Percentiles rank a stretch among this genome's conserved stretches.
These are phyloP conservation scores for Suhomyces atakaporum DNA, from an alignment of 1,139 yeast genomes.

Conservation along the genomic window DNA sequence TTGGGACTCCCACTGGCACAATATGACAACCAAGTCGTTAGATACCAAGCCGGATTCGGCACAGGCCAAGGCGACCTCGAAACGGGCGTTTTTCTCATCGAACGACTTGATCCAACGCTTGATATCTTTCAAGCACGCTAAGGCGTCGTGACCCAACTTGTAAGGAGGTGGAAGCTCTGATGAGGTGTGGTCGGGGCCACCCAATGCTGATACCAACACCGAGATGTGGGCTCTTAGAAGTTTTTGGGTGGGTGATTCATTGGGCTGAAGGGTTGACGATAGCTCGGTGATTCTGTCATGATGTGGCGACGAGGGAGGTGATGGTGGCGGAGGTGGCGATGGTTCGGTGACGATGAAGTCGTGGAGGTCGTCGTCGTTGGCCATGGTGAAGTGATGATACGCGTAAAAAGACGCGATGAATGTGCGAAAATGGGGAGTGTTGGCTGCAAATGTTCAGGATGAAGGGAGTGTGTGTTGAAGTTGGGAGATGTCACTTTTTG, in stretches of 20 bases:
- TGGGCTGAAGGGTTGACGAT: conserved; percentile 33
- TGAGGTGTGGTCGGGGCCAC: conserved; percentile 69
- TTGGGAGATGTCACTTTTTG: too few relatives aligned
- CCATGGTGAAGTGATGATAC: conserved; percentile 1
- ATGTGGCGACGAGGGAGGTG: too few relatives aligned
- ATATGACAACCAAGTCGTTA: conserved; percentile 72
- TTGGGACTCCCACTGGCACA: conserved; percentile 71
- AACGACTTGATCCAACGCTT: conserved; percentile 85
- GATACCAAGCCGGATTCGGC: conserved; percentile 75
- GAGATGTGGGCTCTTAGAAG: conserved; percentile 67
- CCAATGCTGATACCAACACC: conserved; percentile 75
- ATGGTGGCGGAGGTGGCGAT: conserved; percentile 16
- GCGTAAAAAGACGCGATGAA: too few relatives aligned
- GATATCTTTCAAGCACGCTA: conserved; percentile 84
- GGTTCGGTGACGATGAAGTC: conserved; percentile 18
- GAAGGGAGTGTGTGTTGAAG: too few relatives aligned
- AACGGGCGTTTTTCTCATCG: conserved; percentile 68
- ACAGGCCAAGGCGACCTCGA: conserved; percentile 86
- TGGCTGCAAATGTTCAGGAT: too few relatives aligned
- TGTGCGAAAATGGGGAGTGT: not conserved
- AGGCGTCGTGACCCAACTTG: conserved; percentile 85
- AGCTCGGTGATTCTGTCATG: conserved; percentile 33
- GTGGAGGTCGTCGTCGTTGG: conserved; percentile 14
- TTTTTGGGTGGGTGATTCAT: conserved; percentile 44
- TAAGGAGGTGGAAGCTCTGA: conserved; percentile 53